These are phyloP conservation scores for Neopestalotiopsis sp. DNA, from an alignment of 2,329 filamentous ascomycete species.

Conservation along the genomic window DNA sequence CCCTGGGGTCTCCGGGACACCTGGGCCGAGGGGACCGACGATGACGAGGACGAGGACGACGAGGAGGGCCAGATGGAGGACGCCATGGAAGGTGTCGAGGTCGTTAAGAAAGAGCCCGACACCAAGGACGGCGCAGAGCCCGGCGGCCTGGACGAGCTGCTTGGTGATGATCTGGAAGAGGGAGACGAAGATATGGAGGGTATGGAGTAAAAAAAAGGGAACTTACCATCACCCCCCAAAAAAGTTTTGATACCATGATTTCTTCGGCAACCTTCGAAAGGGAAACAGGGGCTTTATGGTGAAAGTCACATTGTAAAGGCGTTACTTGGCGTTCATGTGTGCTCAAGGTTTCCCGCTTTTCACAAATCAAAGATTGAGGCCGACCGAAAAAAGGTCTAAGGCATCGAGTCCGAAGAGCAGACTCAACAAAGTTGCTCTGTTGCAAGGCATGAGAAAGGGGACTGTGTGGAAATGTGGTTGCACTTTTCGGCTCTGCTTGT, in stretches of 20 bases:
- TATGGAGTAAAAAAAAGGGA: conserved; percentile 29
- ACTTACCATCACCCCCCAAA: background rate
- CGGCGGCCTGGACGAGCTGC: conserved; percentile 60
- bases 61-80: conserved; percentile 49
- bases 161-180: conserved; percentile 59
- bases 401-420: background rate
- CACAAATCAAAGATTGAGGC: background rate
- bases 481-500: no score
- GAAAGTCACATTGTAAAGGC: background rate
- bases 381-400: background rate
- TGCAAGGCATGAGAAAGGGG: background rate
- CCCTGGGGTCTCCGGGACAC: conserved; percentile 68
- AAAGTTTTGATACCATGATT: conserved; percentile 6
- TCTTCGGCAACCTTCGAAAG: background rate
- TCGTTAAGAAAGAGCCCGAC: conserved; percentile 37
- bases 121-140: conserved; percentile 55
- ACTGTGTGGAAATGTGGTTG: no score
- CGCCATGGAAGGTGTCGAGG: conserved; percentile 56
- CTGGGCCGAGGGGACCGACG: conserved; percentile 54
- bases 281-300: background rate
- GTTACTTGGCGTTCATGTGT: background rate
- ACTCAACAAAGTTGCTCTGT: background rate
- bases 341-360: background rate
- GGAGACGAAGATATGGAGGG: conserved; percentile 60
- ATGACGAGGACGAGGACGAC: conserved; percentile 47